Percentiles rank a stretch among this genome's conserved stretches.
Evolutionary conservation across 1,284 basidiomycete species (phyloP).

Genomic region (Moesziomyces sp.): DNA sequence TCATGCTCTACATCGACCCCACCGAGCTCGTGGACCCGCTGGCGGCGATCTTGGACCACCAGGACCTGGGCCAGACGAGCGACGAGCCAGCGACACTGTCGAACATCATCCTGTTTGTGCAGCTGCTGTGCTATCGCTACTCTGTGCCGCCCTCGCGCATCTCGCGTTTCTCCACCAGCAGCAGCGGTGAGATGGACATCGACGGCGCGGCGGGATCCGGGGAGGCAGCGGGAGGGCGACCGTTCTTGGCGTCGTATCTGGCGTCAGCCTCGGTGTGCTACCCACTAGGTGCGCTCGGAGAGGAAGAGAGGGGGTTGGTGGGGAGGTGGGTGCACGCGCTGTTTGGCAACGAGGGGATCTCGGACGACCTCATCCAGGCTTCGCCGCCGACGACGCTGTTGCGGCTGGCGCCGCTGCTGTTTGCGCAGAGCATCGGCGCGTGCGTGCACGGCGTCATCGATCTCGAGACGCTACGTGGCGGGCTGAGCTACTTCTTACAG

Average conservation of each 20-base stretch:
- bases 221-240: slow-evolving; percentile 4
- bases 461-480: slow-evolving; percentile 70
- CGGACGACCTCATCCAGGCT: slow-evolving; percentile 68
- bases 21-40: slow-evolving; percentile 30
- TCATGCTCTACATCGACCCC: slow-evolving; percentile 50
- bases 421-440: slow-evolving; percentile 70
- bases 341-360: slow-evolving; percentile 68
- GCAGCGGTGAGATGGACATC: slow-evolving; percentile 5
- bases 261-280: slow-evolving; percentile 56
- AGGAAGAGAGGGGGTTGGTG: slow-evolving; percentile 64
- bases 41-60: slow-evolving; percentile 32
- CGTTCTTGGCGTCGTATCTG: slow-evolving; percentile 53
- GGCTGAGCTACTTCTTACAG: slow-evolving; percentile 72
- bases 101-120: slow-evolving; percentile 46
- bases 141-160: slow-evolving; percentile 4
- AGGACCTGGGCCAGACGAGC: slow-evolving; percentile 44
- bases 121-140: slow-evolving; percentile 41
- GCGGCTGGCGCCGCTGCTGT: slow-evolving; percentile 70
- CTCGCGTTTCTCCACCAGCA: slow-evolving; percentile 4
- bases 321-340: slow-evolving; percentile 67
- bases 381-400: slow-evolving; percentile 70
- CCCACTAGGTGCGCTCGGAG: slow-evolving; percentile 60
- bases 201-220: neutral
- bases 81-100: slow-evolving; percentile 51
- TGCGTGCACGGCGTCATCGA: slow-evolving; percentile 70